Base-by-base conservation (phyloP, 1,284 basidiomycete genomes). In the Moesziomyces sp. region DNA sequence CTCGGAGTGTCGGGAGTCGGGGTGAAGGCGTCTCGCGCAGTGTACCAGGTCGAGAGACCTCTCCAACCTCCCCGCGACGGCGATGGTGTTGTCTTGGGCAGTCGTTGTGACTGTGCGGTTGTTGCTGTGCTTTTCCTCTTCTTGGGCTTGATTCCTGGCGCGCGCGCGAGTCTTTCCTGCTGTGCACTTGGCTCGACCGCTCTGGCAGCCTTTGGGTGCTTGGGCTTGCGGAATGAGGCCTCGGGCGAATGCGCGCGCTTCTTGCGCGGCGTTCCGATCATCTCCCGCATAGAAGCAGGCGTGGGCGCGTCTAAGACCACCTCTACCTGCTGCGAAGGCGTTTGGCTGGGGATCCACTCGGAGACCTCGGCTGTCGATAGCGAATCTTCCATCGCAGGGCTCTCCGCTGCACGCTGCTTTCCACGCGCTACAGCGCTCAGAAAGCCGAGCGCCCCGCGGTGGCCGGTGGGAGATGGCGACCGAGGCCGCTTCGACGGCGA, bases 1-100 rank as follows among this genome's bases (percentile, higher is more conserved):
- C 8, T 19, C 14, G 23, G 23, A 6, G 46, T 40, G 24, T 16
- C 35, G 10, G 65, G 59, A 1, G 58, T 61, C 5, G 65, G 58
- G 0, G 43, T 46, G 47, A 68, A 68, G 3, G 51, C 52, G 30
- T 62, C 58, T 9, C 59, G 50, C 7, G 46, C 50, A 4, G 30
- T 58, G 47, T 68, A 62, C 65, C 65, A 68, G 2, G 50, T 46
- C 0, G 51, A 46, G 26, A 68, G 54, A 24, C 59, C 65, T 42
- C 34, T 43, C 65, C 65, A 68, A 7, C 65, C 58, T 10, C 58
- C 58, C 3, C 44, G 38, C 13, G 43, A 54, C 1, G 64, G 59
- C 0, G 65, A 62, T 2, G 65, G 58, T 2, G 65, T 68, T 1
- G 57, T 13, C 5, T 23, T 9, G 23, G 62, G 56, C 3, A 45